A percentile compares a stretch with the other conserved stretches of the same genome.
Conservation (phyloP, 2,329 filamentous ascomycete genomes). For the Teratosphaeria pseudoeucalypti region DNA sequence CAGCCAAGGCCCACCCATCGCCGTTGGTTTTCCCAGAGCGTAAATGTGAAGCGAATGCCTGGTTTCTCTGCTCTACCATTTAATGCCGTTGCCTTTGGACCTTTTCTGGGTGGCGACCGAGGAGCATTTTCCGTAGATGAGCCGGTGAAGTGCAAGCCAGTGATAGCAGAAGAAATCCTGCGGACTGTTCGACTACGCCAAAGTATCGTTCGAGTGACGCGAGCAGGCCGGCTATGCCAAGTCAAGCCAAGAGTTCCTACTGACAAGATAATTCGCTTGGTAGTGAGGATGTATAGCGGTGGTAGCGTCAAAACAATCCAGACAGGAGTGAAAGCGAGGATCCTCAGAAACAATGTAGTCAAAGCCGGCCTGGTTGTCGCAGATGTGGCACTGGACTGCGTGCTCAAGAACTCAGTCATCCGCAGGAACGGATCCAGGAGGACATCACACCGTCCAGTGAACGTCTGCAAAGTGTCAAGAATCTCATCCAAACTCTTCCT, state of each 20-base stretch:
- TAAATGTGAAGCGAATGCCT: conserved; percentile 91
- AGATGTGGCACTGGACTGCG: conserved; percentile 79
- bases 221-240: conserved; percentile 81
- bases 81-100: conserved; percentile 33
- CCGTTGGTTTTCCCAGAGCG: conserved; percentile 91
- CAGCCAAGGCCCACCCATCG: conserved; percentile 92
- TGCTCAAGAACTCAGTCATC: conserved; percentile 77
- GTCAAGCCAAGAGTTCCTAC: conserved; percentile 79
- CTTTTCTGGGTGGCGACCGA: conserved; percentile 8
- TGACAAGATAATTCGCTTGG: conserved; percentile 70
- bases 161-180: conserved; percentile 58
- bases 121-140: conserved; percentile 22
- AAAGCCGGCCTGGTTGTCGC: conserved; percentile 84
- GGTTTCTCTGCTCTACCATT: conserved; percentile 37
- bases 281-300: conserved; percentile 75
- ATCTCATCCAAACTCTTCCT: conserved; percentile 97
- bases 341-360: conserved; percentile 79
- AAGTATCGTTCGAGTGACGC: conserved; percentile 74
- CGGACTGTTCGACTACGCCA: conserved; percentile 79
- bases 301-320: conserved; percentile 79
- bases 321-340: conserved; percentile 75
- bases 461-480: conserved; percentile 80
- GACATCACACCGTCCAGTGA: conserved; percentile 86
- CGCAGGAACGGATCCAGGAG: conserved; percentile 79
- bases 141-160: conserved; percentile 64